phyloP scores from a whole-genome alignment of 2,329 filamentous ascomycete species.

The Colletotrichum euphorbiae region DNA sequence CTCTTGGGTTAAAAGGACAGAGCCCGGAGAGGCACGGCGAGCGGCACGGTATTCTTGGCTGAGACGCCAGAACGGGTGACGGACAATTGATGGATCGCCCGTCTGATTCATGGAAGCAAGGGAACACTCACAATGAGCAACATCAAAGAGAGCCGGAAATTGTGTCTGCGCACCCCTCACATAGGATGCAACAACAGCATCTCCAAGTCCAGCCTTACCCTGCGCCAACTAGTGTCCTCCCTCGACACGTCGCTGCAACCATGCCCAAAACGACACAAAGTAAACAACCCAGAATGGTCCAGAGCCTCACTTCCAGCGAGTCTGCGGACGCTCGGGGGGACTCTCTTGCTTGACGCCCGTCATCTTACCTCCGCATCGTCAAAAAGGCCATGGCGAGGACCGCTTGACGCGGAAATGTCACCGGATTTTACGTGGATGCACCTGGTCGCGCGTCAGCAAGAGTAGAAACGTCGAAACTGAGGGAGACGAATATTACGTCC shows the following conservation, averaged over 20 bases:
- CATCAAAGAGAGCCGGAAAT: conserved; percentile 31
- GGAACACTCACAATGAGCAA: conserved; percentile 22
- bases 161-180: conserved; percentile 35
- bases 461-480: conserved; percentile 7
- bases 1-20: conserved; percentile 13
- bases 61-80: conserved; percentile 21
- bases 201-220: conserved; percentile 36
- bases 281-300: conserved; percentile 36
- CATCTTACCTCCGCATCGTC: conserved; percentile 21
- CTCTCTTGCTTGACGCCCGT: conserved; percentile 21
- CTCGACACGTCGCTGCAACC: conserved; percentile 28
- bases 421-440: conserved; percentile 23
- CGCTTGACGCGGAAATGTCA: conserved; percentile 25
- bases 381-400: conserved; percentile 12
- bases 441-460: conserved; percentile 11
- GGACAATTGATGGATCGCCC: conserved; percentile 26
- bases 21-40: not conserved
- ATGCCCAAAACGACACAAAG: conserved; percentile 32
- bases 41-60: conserved; percentile 1
- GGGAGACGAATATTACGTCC: conserved; percentile 6
- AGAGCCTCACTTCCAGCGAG: conserved; percentile 30
- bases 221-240: conserved; percentile 22
- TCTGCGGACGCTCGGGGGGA: conserved; percentile 16
- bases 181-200: conserved; percentile 13
- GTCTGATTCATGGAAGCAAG: conserved; percentile 33